Evolutionary conservation across 805 yeast genomes (phyloP).

Genomic region (Saturnispora hagleri): DNA sequence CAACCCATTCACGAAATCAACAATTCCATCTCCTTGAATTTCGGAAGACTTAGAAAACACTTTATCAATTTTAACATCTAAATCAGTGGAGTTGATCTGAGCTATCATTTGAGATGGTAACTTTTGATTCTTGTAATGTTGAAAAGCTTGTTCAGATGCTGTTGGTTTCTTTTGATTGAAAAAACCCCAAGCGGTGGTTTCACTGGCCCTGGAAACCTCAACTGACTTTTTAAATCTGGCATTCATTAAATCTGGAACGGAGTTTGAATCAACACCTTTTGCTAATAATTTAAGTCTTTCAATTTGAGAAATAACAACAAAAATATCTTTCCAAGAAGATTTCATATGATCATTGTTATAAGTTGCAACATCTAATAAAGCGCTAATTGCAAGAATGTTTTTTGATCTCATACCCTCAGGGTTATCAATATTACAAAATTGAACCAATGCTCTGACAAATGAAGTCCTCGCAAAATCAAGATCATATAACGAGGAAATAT

Average conservation of each 20-base stretch:
- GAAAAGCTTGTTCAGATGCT: constrained; percentile 59
- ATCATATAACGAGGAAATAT: constrained; percentile 76
- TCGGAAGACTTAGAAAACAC: constrained; percentile 76
- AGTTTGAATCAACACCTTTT: constrained; percentile 74
- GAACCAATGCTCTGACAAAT: constrained; percentile 82
- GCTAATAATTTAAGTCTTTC: constrained; percentile 85
- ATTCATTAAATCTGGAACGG: constrained; percentile 75
- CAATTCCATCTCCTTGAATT: constrained; percentile 75
- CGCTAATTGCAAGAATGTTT: constrained; percentile 71
- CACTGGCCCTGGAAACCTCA: constrained; percentile 27
- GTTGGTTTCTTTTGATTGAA: constrained; percentile 46
- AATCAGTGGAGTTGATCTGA: constrained; percentile 52
- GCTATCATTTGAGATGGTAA: constrained; percentile 49
- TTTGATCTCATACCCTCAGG: constrained; percentile 68
- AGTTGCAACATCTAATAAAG: constrained; percentile 67
- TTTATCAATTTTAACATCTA: constrained; percentile 75
- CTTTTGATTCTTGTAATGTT: constrained; percentile 63
- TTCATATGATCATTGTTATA: constrained; percentile 68
- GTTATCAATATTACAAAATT: constrained; percentile 74
- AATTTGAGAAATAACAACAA: constrained; percentile 78
- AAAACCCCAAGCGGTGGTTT: constrained; percentile 24
- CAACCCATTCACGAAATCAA: constrained; percentile 78
- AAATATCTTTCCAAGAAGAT: constrained; percentile 76
- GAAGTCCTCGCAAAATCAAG: constrained; percentile 80
- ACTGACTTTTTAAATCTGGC: constrained; percentile 56